These are phyloP conservation scores for Phytophthora pistaciae DNA, from an alignment of 352 stramenopile genomes.

Conservation along the genomic window DNA sequence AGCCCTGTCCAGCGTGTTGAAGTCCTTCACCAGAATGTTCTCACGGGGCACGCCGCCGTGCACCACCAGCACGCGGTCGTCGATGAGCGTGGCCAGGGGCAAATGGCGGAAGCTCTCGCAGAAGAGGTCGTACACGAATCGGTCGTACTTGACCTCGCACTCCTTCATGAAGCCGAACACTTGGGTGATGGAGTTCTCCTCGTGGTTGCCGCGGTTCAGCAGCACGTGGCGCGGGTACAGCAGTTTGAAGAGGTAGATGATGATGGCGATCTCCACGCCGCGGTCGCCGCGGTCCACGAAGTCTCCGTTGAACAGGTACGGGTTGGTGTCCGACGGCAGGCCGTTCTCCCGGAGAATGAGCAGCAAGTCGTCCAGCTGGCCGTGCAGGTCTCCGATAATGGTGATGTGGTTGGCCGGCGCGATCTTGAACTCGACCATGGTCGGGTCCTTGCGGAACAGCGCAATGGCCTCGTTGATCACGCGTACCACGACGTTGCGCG, in stretches of 20 bases:
- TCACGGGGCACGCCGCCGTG: conserved; percentile 87
- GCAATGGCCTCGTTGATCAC: conserved; percentile 68
- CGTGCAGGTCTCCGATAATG: conserved; percentile 85
- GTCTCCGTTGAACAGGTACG: conserved; percentile 91
- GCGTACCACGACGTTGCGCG: conserved; percentile 76
- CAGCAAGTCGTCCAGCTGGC: conserved; percentile 86
- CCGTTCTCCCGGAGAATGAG: conserved; percentile 89
- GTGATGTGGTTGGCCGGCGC: conserved; percentile 81
- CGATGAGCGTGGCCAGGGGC: conserved; percentile 78
- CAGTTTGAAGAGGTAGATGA: conserved; percentile 87
- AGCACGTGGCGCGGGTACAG: conserved; percentile 78
- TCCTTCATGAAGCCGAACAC: conserved; percentile 92
- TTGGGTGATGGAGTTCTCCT: conserved; percentile 87
- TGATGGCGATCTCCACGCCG: conserved; percentile 80
- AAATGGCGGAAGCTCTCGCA: conserved; percentile 85
- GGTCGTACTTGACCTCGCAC: conserved; percentile 86
- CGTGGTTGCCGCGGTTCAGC: conserved; percentile 89
- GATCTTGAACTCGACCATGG: conserved; percentile 73
- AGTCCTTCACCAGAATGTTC: conserved; percentile 56
- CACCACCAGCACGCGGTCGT: conserved; percentile 78
- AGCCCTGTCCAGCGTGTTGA: conserved; percentile 66
- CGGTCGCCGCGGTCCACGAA: conserved; percentile 86
- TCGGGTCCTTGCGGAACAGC: conserved; percentile 66
- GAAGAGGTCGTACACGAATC: conserved; percentile 82
- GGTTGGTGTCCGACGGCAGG: conserved; percentile 72